Percentiles rank a stretch among this genome's conserved stretches.
Conservation (phyloP, 768 basidiomycete species). For the Kwoniella sp. region DNA sequence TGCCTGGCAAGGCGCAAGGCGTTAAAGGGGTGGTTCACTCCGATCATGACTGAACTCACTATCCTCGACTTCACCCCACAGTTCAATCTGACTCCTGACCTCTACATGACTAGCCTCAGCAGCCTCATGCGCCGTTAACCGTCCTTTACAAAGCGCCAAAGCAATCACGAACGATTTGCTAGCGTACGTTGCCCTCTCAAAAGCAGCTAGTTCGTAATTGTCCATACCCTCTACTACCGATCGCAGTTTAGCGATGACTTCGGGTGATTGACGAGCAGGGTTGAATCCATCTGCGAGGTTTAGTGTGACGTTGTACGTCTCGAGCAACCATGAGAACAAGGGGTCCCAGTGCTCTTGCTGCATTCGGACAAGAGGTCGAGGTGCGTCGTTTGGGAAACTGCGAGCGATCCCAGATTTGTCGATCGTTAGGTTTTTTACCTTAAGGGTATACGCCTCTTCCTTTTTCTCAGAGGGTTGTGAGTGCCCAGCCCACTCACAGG, state of each 20-base stretch:
- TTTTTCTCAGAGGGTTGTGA: no score
- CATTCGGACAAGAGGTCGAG: constrained; percentile 71
- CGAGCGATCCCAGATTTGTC: not conserved
- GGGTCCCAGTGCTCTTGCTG: constrained; percentile 88
- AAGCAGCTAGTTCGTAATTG: constrained; percentile 84
- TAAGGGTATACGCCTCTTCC: not conserved
- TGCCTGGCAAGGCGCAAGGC: no score
- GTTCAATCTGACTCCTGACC: constrained; percentile 90
- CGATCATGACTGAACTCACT: no score
- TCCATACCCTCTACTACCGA: constrained; percentile 67
- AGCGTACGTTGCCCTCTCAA: constrained; percentile 85
- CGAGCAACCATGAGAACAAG: constrained; percentile 73
- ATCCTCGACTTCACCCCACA: constrained; percentile 99
- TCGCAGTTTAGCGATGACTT: constrained; percentile 66
- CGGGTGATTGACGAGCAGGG: constrained; percentile 68
- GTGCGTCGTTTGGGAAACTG: constrained; percentile 82
- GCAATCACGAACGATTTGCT: constrained; percentile 90
- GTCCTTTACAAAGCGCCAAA: constrained; percentile 76
- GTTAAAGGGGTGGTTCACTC: no score
- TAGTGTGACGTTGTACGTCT: constrained; percentile 69
- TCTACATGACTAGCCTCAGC: constrained; percentile 84
- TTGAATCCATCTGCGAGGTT: constrained; percentile 72
- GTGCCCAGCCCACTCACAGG: constrained; percentile 40
- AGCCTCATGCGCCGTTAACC: constrained; percentile 78
- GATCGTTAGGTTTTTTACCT: not conserved